Conservation (phyloP, 1,139 yeast genomes). For the Diutina mesorugosa region DNA sequence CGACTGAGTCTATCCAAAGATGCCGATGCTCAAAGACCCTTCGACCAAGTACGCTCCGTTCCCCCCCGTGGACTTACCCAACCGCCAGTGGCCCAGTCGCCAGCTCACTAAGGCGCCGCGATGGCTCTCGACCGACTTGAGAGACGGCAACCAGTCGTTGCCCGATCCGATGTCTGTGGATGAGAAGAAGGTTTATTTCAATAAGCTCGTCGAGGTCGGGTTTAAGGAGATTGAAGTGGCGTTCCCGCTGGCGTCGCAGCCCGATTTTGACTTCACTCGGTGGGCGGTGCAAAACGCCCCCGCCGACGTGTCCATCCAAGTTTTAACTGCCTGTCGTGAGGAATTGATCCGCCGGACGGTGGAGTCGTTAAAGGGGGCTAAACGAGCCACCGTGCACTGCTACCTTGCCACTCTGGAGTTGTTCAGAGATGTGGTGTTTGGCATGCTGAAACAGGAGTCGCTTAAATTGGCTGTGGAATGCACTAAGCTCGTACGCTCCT, state of each 20-base stretch:
- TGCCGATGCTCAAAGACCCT: conserved; percentile 2
- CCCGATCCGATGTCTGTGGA: conserved; percentile 3
- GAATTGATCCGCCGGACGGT: neutral
- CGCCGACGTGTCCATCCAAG: conserved; percentile 1
- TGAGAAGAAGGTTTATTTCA: conserved; percentile 1
- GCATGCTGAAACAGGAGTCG: neutral
- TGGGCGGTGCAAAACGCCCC: conserved; percentile 1
- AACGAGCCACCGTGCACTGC: neutral
- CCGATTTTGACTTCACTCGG: conserved; percentile 1
- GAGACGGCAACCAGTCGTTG: conserved; percentile 2
- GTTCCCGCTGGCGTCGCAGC: conserved; percentile 1
- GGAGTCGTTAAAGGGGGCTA: conserved; percentile 2
- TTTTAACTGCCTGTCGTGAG: neutral
- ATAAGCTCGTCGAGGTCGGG: conserved; percentile 2
- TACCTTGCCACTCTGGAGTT: neutral
- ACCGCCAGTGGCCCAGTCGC: conserved; percentile 2
- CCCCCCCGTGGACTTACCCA: conserved; percentile 1
- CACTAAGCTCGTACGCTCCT: neutral
- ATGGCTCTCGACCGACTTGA: conserved; percentile 2
- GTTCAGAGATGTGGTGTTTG: conserved; percentile 1
- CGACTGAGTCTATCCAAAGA: neutral
- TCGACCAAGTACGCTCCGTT: neutral
- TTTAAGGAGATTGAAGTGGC: conserved; percentile 2
- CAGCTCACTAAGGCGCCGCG: neutral
- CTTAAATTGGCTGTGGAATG: neutral